Evolutionary conservation across 257 asterid genomes (phyloP).

Genomic region (Pogostemon cablin): DNA sequence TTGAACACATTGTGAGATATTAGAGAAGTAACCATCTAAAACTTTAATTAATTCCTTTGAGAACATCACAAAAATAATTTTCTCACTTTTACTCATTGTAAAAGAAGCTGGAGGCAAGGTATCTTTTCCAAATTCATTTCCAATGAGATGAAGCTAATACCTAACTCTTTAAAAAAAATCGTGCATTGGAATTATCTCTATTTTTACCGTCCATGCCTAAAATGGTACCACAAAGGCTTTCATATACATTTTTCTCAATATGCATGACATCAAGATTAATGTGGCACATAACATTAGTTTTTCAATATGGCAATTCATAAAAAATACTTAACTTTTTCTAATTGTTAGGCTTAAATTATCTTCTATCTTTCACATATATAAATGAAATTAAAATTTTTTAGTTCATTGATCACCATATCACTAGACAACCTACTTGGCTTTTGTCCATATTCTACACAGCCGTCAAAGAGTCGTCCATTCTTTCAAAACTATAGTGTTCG

Average conservation of each 20-base stretch:
- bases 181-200: not conserved
- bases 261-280: not conserved
- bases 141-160: not conserved
- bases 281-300: not conserved
- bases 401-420: not conserved
- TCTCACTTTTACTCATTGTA: not conserved
- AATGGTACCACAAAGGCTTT: not conserved
- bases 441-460: not conserved
- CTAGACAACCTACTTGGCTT: not conserved
- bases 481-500: not conserved
- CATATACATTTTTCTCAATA: not conserved
- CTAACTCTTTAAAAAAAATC: not conserved
- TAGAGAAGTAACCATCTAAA: not conserved
- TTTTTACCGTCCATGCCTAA: not conserved
- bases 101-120: not conserved
- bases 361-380: not conserved
- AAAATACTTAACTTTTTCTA: slow-evolving; percentile 1
- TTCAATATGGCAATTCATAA: not conserved
- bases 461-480: not conserved
- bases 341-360: not conserved
- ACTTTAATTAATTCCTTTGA: not conserved
- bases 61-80: not conserved
- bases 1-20: not conserved
- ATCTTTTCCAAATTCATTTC: not conserved
- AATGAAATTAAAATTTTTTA: not conserved